Base-by-base conservation (phyloP, 2,329 filamentous ascomycete genomes). In the Orbilia quercus region DNA sequence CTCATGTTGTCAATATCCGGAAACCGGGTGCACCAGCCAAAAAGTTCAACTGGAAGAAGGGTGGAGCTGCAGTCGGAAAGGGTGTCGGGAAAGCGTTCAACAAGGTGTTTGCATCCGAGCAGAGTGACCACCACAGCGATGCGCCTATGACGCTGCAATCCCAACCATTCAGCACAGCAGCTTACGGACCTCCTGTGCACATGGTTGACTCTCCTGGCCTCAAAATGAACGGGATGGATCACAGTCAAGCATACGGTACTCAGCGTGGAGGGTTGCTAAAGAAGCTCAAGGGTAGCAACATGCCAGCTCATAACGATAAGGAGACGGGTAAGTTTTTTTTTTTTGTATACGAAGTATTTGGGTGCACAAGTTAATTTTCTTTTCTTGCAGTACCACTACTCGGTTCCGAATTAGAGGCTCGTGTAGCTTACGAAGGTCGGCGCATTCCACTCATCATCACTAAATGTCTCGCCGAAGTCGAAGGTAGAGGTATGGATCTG, bases 1-100 rank as follows among this genome's bases (percentile, higher is more conserved):
- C 95, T n/a, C 95, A 96, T 73, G 91, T 98, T 34, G 91, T 98
- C 73, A 96, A 95, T 78, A 96, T 98, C 75, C 89, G 92, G 78
- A 98, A 97, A 82, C 75, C 76, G 4, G 92, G 91, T 28, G 92
- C 96, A 79, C 66, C 66, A 9, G 88, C 90, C 60, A 96, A 92
- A 83, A 98, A 97, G 81, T 97, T 97, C 82, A 96, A 96, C 82
- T 98, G 95, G 93, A 96, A 97, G 85, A 96, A 96, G 84, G 92
- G 92, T 40, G 91, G 91, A 40, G 94, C 96, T 82, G 93, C 91
- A 64, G 89, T 98, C 77, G 93, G 93, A 25, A 96, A 97, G 81
- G 94, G 93, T 79, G 91, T 98, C 57, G 90, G 91, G 74, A 97
- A 97, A 83, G 92, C 93, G 58, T 88, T 98, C 80, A 96, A 96